phyloP scores from a whole-genome alignment of 2,329 filamentous ascomycete species.

The Furcasterigmium furcatum region DNA sequence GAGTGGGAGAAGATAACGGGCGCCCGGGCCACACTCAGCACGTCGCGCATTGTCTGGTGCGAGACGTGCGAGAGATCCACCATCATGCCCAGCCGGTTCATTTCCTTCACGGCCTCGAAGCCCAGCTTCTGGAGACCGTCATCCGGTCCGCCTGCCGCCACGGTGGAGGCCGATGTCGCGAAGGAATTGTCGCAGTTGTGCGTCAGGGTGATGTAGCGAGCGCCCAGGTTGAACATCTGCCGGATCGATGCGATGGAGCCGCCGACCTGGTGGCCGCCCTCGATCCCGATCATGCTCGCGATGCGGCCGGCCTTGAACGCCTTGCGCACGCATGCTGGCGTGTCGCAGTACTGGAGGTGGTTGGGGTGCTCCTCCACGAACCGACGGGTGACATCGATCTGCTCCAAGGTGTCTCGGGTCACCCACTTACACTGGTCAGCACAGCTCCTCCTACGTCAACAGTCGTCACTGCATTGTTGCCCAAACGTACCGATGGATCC shows the following conservation, averaged over 20 bases:
- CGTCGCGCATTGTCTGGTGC: slow-evolving; percentile 25
- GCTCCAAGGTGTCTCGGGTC: slow-evolving; percentile 20
- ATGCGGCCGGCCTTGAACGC: slow-evolving; percentile 27
- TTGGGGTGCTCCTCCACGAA: slow-evolving; percentile 21
- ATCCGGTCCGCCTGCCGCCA: slow-evolving; percentile 17
- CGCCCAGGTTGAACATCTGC: slow-evolving; percentile 29
- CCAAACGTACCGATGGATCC: slow-evolving; percentile 18
- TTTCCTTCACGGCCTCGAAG: slow-evolving; percentile 22
- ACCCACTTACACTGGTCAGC: slow-evolving; percentile 6
- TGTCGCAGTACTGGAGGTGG: slow-evolving; percentile 21
- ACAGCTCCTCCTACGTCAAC: too few species aligned
- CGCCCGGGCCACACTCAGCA: slow-evolving; percentile 18
- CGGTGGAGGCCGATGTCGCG: slow-evolving; percentile 24
- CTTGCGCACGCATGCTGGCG: slow-evolving; percentile 16
- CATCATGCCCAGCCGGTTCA: slow-evolving; percentile 33
- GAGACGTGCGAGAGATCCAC: slow-evolving; percentile 26
- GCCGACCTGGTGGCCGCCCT: slow-evolving; percentile 31
- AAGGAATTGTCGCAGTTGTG: slow-evolving; percentile 29
- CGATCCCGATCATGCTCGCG: slow-evolving; percentile 31
- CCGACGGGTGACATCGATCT: slow-evolving; percentile 27
- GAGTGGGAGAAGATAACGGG: slow-evolving; percentile 29
- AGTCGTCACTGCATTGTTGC: too few species aligned
- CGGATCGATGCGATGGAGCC: slow-evolving; percentile 27
- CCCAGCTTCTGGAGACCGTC: slow-evolving; percentile 21
- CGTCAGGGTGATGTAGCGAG: slow-evolving; percentile 31